Conservation (phyloP, 1,139 yeast genomes). For the Nakaseomyces bracarensis region DNA sequence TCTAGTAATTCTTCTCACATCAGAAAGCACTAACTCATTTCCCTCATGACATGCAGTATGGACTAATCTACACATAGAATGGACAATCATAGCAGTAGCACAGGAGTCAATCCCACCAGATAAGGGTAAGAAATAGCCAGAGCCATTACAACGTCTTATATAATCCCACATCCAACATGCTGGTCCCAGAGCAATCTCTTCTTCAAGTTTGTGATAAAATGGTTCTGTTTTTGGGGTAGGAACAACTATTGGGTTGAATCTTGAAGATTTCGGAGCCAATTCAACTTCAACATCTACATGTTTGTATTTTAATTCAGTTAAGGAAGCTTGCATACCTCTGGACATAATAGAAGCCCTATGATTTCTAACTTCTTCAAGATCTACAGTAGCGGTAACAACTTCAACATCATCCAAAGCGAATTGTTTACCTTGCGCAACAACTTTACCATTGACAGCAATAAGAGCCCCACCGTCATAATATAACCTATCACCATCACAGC, state of each 20-base stretch:
- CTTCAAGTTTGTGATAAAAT: constrained; percentile 74
- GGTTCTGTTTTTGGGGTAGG: constrained; percentile 51
- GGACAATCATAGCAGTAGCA: constrained; percentile 91
- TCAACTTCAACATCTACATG: constrained; percentile 55
- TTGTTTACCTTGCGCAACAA: constrained; percentile 90
- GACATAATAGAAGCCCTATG: constrained; percentile 67
- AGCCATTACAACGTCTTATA: constrained; percentile 76
- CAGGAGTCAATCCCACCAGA: constrained; percentile 98
- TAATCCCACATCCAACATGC: constrained; percentile 99
- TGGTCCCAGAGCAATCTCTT: constrained; percentile 95
- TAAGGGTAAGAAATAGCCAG: constrained; percentile 86
- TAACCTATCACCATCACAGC: constrained; percentile 95
- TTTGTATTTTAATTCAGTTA: constrained; percentile 44
- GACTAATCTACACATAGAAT: constrained; percentile 87
- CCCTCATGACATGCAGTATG: constrained; percentile 57
- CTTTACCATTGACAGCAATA: constrained; percentile 82
- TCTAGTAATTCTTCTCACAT: constrained; percentile 57
- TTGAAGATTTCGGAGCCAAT: constrained; percentile 47
- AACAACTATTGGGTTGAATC: constrained; percentile 53
- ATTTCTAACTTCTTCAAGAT: constrained; percentile 80
- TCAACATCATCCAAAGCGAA: constrained; percentile 86
- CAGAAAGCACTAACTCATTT: constrained; percentile 63
- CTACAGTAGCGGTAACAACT: constrained; percentile 87
- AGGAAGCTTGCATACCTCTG: constrained; percentile 66
- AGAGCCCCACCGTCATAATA: constrained; percentile 96